Evolutionary conservation across 192 early-diverging fungal species (phyloP).

Genomic region (Tieghemiomyces parasiticus): DNA sequence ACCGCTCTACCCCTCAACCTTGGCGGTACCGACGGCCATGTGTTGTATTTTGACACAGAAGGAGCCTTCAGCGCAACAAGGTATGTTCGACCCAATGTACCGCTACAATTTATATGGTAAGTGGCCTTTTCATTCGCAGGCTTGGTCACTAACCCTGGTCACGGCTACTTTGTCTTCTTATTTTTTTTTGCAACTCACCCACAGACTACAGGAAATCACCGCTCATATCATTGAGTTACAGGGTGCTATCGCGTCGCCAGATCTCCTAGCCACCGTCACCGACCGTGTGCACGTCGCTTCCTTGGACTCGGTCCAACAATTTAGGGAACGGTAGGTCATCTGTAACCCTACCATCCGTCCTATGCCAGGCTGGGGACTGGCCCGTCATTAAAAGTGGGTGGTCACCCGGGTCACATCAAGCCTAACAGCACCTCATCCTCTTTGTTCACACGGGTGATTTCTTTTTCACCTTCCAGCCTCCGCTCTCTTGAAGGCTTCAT

Average conservation of each 20-base stretch:
- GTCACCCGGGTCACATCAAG: no score
- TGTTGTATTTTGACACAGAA: constrained; percentile 9
- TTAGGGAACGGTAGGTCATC: background rate
- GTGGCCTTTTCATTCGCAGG: background rate
- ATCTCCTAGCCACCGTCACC: no score
- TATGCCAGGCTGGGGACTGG: background rate
- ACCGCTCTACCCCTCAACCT: background rate
- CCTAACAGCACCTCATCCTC: no score
- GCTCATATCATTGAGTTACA: background rate
- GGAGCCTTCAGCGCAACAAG: constrained; percentile 4
- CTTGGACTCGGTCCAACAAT: background rate
- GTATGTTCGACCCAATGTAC: background rate
- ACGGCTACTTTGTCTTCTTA: background rate
- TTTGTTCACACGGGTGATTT: no score
- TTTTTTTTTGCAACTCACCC: no score
- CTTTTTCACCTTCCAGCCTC: background rate
- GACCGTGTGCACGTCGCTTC: no score
- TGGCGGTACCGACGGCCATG: background rate
- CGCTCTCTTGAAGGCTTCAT: background rate
- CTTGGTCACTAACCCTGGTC: background rate
- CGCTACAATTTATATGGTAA: no score
- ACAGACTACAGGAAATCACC: background rate
- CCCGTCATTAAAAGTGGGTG: no score
- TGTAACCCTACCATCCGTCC: background rate
- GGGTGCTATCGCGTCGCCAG: background rate